These are phyloP conservation scores for Marchantia paleacea DNA, from an alignment of 225 moss, liverwort and hornwort genomes.

Conservation along the genomic window DNA sequence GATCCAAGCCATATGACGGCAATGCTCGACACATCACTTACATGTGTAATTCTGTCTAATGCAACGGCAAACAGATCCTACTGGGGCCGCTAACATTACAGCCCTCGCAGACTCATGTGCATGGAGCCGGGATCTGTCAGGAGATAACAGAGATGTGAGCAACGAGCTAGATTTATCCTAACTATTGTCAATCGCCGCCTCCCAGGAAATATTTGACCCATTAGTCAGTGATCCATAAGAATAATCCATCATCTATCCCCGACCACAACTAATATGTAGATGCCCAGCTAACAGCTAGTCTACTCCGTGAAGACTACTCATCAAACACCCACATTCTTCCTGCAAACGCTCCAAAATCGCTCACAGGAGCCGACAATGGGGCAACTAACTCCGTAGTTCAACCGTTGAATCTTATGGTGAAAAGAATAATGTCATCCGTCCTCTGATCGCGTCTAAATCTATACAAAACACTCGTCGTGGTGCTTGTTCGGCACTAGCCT, in stretches of 20 bases:
- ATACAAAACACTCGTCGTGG: not conserved
- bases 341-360: not conserved
- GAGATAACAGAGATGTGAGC: not conserved
- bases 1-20: not conserved
- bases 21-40: not conserved
- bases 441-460: constrained; percentile 1
- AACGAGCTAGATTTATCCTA: not conserved
- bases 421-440: not conserved
- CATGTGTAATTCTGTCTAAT: constrained; percentile 3
- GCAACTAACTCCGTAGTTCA: constrained; percentile 12
- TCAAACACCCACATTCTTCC: constrained; percentile 12
- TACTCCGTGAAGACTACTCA: not conserved
- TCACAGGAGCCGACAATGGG: not conserved
- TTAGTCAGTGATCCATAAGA: not conserved
- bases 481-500: not conserved
- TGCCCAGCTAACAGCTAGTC: not conserved
- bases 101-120: not conserved
- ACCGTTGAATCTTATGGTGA: not conserved
- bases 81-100: not conserved
- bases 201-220: not conserved
- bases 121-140: not conserved
- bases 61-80: not conserved
- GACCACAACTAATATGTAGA: not conserved
- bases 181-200: not conserved
- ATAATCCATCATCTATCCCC: not conserved